These are phyloP conservation scores for Pleurotus sapidus DNA, from an alignment of 768 basidiomycete genomes.

Conservation along the genomic window DNA sequence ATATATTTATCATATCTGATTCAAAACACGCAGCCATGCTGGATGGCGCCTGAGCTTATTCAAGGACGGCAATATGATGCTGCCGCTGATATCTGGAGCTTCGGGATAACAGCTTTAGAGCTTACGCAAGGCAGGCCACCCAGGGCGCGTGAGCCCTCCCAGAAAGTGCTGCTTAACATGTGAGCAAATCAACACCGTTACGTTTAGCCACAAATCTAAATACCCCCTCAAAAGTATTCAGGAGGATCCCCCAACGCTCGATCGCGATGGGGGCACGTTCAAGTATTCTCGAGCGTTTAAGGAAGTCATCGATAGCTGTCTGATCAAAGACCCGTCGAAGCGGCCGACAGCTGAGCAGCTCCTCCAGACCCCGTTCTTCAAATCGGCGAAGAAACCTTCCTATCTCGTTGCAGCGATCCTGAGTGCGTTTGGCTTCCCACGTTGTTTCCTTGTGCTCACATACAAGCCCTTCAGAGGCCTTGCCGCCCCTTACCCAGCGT, in stretches of 20 bases:
- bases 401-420: conserved; percentile 79
- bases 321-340: conserved; percentile 79
- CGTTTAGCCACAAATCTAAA: not conserved
- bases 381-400: conserved; percentile 69
- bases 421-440: conserved; percentile 31
- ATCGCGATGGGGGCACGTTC: conserved; percentile 66
- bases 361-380: conserved; percentile 80
- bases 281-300: conserved; percentile 82
- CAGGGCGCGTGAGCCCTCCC: conserved; percentile 71
- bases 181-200: conserved; percentile 20
- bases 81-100: conserved; percentile 93
- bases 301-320: conserved; percentile 79
- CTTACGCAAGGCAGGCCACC: conserved; percentile 86
- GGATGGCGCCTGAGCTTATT: conserved; percentile 97
- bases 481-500: conserved; percentile 70
- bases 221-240: conserved; percentile 49
- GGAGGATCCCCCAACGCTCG: conserved; percentile 74
- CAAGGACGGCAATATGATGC: conserved; percentile 81
- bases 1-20: not conserved
- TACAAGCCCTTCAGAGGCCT: conserved; percentile 38
- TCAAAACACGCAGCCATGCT: conserved; percentile 60
- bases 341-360: conserved; percentile 82
- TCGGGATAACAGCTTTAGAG: conserved; percentile 94
- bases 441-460: not conserved
- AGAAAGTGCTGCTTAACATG: conserved; percentile 75